Base-by-base conservation (phyloP, 768 basidiomycete species). In the Rhodotorula graminis region DNA sequence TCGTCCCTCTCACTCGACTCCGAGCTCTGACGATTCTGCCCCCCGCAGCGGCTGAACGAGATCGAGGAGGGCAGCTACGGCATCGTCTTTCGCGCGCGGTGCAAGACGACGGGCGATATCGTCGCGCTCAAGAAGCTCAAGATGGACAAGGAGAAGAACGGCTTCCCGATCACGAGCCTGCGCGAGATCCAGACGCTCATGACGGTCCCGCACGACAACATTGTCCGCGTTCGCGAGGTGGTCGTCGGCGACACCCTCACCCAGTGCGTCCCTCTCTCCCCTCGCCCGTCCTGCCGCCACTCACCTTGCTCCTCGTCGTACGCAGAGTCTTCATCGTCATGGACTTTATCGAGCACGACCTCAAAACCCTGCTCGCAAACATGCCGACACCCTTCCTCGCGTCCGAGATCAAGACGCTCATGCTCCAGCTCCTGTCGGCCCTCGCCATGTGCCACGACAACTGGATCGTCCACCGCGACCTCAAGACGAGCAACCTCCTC, bases 51-150 rank as follows among this genome's bases (percentile, higher is more conserved):
- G 3, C 84, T 99, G 66, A 99, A 99, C 81, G 92, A 96, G 77
- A 99, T 99, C 77, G 96, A 98, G 82, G 96, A 99, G 82, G 96
- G 96, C 10, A 93, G 92, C 0, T 99, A 99, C 77, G 96, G 96
- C 27, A 88, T 98, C 52, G 96, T 99, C 25, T 98, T 92, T 74
- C 88, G 96, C n/a, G 96, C 96, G 31, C 85, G 87, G 77, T 95
- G 97, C 82, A 95, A 92, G 80, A 86, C 92, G 79, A 93, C 93
- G 0, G 92, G 93, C 11, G 93, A 93, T 74, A 91, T 98, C 33
- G 96, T 98, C 40, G 96, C 96, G 23, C 81, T 99, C 78, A 99
- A 99, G 83, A 98, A 94, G 81, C 85, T 99, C 68, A 99, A 99
- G 82, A 87, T 99, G 68, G 95, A 98, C 73, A 93, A 98, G 81